Percentiles rank a stretch among this genome's conserved stretches.
Conservation (phyloP, 2,329 filamentous ascomycete species). For the Cladosporium sphaerospermum region DNA sequence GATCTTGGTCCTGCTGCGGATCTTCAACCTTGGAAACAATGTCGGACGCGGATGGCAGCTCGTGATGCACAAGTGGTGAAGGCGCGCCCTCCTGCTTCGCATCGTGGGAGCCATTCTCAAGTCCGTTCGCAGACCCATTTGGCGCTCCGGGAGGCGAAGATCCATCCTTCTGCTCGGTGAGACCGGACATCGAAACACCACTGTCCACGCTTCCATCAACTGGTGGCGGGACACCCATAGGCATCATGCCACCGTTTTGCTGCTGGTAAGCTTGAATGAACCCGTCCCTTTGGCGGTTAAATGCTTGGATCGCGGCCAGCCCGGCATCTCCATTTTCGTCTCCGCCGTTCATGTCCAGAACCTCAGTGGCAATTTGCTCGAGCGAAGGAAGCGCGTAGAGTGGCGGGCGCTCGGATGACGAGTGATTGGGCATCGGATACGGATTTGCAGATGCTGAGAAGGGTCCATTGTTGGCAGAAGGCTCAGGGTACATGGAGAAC, state of each 20-base stretch:
- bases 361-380: constrained; percentile 32
- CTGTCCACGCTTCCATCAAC: constrained; percentile 27
- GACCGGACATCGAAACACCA: constrained; percentile 23
- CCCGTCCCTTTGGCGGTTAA: constrained; percentile 12
- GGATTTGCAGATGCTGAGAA: constrained; percentile 4
- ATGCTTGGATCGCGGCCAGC: constrained; percentile 11
- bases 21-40: neutral
- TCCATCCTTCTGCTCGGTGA: constrained; percentile 14
- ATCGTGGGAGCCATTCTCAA: neutral
- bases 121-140: neutral
- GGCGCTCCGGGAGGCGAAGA: constrained; percentile 2
- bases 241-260: constrained; percentile 13
- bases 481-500: constrained; percentile 20
- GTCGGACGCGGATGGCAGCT: neutral
- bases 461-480: constrained; percentile 4
- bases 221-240: constrained; percentile 10
- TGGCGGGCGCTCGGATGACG: constrained; percentile 16
- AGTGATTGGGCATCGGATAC: constrained; percentile 17
- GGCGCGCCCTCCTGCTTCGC: constrained; percentile 1
- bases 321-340: constrained; percentile 14
- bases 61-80: constrained; percentile 3
- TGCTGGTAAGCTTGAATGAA: constrained; percentile 17
- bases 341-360: constrained; percentile 30
- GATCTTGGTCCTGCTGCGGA: neutral
- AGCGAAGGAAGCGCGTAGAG: constrained; percentile 26